Percentiles rank a stretch among this genome's conserved stretches.
phyloP scores from a whole-genome alignment of 2,329 filamentous ascomycete genomes.

The Pseudocercospora musae region DNA sequence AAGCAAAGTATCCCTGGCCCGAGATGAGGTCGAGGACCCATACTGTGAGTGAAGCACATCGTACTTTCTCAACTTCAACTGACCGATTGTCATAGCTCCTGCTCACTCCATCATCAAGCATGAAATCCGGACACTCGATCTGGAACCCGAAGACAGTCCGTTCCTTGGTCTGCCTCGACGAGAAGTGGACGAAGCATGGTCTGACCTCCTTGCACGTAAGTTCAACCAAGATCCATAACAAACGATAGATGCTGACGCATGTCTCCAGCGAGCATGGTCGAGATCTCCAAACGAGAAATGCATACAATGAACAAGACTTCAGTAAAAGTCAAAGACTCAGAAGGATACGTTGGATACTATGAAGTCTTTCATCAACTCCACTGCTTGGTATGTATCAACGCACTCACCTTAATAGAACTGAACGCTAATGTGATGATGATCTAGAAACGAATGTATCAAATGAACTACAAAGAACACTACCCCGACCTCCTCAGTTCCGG shows the following conservation, averaged over 20 bases:
- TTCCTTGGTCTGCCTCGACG: slow-evolving; percentile 11
- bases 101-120: slow-evolving; percentile 9
- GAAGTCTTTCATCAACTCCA: slow-evolving; percentile 16
- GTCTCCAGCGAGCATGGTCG: slow-evolving; percentile 6
- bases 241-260: not conserved
- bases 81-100: slow-evolving; percentile 1
- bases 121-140: slow-evolving; percentile 8
- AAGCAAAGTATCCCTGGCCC: not conserved
- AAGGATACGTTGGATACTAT: slow-evolving; percentile 13
- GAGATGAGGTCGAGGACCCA: slow-evolving; percentile 4
- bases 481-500: slow-evolving; percentile 4
- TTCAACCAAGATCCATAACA: not conserved
- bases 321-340: not conserved
- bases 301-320: slow-evolving; percentile 16
- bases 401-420: not conserved
- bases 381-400: slow-evolving; percentile 2
- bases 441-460: slow-evolving; percentile 16
- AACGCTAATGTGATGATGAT: not conserved
- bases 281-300: slow-evolving; percentile 11
- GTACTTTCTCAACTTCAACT: not conserved
- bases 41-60: slow-evolving; percentile 1
- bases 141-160: slow-evolving; percentile 4
- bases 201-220: slow-evolving; percentile 7
- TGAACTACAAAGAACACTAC: slow-evolving; percentile 9
- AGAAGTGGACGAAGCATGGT: slow-evolving; percentile 15